A percentile compares a stretch with the other conserved stretches of the same genome.
Conservation (phyloP, 2,329 filamentous ascomycete species). For the Colletotrichum cereale region DNA sequence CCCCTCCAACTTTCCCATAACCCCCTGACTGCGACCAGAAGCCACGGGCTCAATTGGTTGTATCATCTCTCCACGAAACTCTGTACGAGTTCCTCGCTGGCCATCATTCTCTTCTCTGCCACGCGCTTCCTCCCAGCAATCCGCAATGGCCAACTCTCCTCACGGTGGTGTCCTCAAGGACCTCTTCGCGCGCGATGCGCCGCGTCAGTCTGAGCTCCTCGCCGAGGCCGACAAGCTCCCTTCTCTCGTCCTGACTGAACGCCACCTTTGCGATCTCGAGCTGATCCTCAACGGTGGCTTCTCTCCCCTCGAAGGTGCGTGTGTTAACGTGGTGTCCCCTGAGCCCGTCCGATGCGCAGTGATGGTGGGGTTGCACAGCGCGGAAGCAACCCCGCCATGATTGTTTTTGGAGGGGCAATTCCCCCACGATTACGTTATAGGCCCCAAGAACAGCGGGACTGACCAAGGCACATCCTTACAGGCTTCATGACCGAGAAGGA, state of each 20-base stretch:
- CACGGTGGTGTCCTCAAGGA: constrained; percentile 98
- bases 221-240: constrained; percentile 89
- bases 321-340: constrained; percentile 1
- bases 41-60: constrained; percentile 31
- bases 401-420: constrained; percentile 32
- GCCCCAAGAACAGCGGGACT: constrained; percentile 23
- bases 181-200: constrained; percentile 91
- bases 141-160: constrained; percentile 75
- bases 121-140: not conserved
- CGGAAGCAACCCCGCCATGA: constrained; percentile 36
- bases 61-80: constrained; percentile 17
- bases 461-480: constrained; percentile 52
- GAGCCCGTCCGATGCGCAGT: constrained; percentile 7
- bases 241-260: constrained; percentile 86
- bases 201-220: constrained; percentile 81
- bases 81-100: constrained; percentile 10
- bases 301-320: constrained; percentile 93
- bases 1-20: constrained; percentile 8
- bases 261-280: constrained; percentile 97
- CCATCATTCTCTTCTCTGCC: constrained; percentile 1
- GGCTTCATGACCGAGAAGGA: constrained; percentile 98
- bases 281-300: constrained; percentile 98
- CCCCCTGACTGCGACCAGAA: not conserved
- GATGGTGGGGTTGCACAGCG: constrained; percentile 39
- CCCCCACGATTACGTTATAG: constrained; percentile 32